Evolutionary conservation across 1,284 basidiomycete genomes (phyloP), one percentile per base, ranked within the genome.

Genomic region (Porodaedalea pini): DNA sequence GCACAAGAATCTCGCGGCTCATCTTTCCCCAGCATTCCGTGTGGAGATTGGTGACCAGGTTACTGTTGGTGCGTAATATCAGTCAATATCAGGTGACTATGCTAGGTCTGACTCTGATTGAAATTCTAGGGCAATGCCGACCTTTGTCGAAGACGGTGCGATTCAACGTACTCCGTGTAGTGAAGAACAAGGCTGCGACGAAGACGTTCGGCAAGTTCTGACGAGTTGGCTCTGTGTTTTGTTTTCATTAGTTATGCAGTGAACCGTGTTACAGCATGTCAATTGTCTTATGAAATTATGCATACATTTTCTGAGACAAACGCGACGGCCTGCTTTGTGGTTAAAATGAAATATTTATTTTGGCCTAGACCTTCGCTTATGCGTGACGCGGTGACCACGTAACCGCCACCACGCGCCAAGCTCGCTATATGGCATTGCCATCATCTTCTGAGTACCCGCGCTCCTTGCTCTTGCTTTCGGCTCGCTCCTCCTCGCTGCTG

Each of bases 71-170:
- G 66, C 65, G 89, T 83, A 13, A n/a, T n/a, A n/a, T n/a, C n/a
- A n/a, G n/a, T n/a, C n/a, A n/a, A n/a, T n/a, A n/a, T n/a, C n/a
- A n/a, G n/a, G n/a, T n/a, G n/a, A n/a, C n/a, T n/a, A n/a, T n/a
- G n/a, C n/a, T 21, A 27, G 41, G 2, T 44, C 19, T 39, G 2
- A 21, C 17, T 39, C 52, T 31, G 25, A 0, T 27, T 49, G 51
- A 58, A 31, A 47, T 29, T 10, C n/a, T 64, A 91, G 88, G 89
- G 58, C 97, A 99, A 86, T 99, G 97, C 83, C 91, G 97, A 72
- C 97, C 97, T 68, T 79, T 99, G 70, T 99, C 96, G 65, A 99
- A 99, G 82, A 98, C 96, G 52, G 95, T 99, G 67, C 92, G 96
- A 57, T 98, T 98, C 88, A 98, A 98, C 77, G 94, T 98, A 61